Evolutionary conservation across 352 stramenopile genomes (phyloP).

Genomic region (Pythium periplocum): DNA sequence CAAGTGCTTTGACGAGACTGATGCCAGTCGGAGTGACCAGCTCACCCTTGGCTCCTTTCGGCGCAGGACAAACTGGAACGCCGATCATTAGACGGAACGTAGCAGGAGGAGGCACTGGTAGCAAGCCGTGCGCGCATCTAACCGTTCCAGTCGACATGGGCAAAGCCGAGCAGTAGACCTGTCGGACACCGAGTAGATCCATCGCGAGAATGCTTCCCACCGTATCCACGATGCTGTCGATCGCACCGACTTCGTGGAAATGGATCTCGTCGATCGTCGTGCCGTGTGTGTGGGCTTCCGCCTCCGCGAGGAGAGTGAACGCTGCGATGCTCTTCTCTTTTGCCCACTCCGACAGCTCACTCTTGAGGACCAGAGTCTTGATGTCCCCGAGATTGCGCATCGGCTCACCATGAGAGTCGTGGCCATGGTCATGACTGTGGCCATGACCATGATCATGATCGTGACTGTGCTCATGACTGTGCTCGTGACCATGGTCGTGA

Average conservation of each 20-base stretch:
- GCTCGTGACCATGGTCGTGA: constrained; percentile 21
- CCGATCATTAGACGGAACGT: constrained; percentile 94
- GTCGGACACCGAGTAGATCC: constrained; percentile 87
- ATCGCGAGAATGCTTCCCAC: constrained; percentile 93
- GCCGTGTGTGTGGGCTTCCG: constrained; percentile 93
- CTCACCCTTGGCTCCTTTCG: constrained; percentile 82
- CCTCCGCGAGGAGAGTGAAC: constrained; percentile 90
- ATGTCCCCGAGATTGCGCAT: constrained; percentile 92
- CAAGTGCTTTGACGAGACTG: constrained; percentile 90
- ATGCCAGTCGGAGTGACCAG: constrained; percentile 96
- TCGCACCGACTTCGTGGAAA: constrained; percentile 97
- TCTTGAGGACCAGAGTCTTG: constrained; percentile 71
- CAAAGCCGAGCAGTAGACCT: constrained; percentile 80
- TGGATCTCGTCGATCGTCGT: constrained; percentile 91
- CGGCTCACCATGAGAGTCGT: constrained; percentile 42
- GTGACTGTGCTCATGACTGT: constrained; percentile 28
- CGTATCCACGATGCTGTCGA: constrained; percentile 97
- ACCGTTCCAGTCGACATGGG: constrained; percentile 92
- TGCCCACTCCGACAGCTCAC: constrained; percentile 82
- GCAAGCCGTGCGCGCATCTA: constrained; percentile 92
- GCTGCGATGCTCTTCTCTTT: constrained; percentile 86
- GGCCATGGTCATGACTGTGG: constrained; percentile 24
- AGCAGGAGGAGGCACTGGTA: constrained; percentile 93
- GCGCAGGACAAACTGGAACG: constrained; percentile 90
- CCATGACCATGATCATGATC: constrained; percentile 25